Conservation (phyloP, 371 early-diverging fungal species). For the Enterocytospora artemiae region DNA sequence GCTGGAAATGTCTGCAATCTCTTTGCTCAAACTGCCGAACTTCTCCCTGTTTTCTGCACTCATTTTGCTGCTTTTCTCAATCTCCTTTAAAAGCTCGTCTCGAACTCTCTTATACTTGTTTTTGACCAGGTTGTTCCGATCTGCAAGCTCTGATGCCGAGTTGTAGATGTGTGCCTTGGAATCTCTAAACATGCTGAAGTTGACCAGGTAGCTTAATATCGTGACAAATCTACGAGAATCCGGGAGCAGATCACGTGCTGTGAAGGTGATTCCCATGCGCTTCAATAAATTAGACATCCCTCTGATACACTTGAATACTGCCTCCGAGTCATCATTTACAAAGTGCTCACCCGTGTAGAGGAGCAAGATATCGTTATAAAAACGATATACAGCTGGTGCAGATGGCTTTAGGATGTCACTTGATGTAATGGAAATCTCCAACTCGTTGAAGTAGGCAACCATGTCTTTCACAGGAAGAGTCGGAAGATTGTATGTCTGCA, state of each 20-base stretch:
- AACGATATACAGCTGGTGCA: background rate
- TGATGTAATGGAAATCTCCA: constrained; percentile 39
- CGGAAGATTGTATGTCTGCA: constrained; percentile 14
- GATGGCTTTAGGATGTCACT: constrained; percentile 41
- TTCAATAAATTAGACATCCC: constrained; percentile 26
- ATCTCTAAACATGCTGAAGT: constrained; percentile 51
- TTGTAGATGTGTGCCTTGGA: constrained; percentile 44
- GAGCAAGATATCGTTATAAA: constrained; percentile 33
- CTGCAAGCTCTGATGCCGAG: constrained; percentile 17
- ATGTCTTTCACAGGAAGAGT: constrained; percentile 41
- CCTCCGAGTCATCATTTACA: background rate
- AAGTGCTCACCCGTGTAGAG: constrained; percentile 2
- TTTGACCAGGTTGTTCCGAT: constrained; percentile 22
- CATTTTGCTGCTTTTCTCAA: constrained; percentile 9
- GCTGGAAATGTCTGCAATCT: constrained; percentile 29
- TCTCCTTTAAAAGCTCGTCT: constrained; percentile 14
- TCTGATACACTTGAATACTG: constrained; percentile 33
- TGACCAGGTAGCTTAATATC: constrained; percentile 33
- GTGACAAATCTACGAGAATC: constrained; percentile 31
- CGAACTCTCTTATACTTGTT: constrained; percentile 20
- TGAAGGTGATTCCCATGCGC: constrained; percentile 30
- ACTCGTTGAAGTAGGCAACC: constrained; percentile 37
- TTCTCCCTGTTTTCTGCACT: constrained; percentile 20
- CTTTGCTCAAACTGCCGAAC: constrained; percentile 14
- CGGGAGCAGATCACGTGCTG: constrained; percentile 21